These are phyloP conservation scores for Exophiala bonariae DNA, from an alignment of 2,329 filamentous ascomycete genomes.

Conservation along the genomic window DNA sequence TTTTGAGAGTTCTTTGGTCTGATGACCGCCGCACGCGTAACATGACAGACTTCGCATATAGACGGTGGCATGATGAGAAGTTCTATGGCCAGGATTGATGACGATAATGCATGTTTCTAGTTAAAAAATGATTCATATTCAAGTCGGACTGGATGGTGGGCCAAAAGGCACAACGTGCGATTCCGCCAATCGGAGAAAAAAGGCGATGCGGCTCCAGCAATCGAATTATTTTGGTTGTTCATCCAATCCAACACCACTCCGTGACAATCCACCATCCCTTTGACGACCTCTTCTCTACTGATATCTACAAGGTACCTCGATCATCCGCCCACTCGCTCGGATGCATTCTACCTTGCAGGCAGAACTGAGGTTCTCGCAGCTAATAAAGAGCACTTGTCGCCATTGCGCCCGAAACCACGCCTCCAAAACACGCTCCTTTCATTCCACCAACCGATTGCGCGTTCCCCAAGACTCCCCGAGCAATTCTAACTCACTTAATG, in stretches of 20 bases:
- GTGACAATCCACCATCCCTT: background rate
- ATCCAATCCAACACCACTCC: background rate
- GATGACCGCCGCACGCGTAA: constrained; percentile 80
- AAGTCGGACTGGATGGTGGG: too few relatives aligned
- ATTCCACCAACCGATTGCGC: constrained; percentile 13
- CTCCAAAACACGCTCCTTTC: constrained; percentile 15
- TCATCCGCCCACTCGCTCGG: constrained; percentile 19
- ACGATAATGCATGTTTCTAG: background rate
- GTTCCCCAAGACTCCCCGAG: constrained; percentile 14
- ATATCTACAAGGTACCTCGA: too few relatives aligned
- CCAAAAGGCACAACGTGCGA: too few relatives aligned
- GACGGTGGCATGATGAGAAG: constrained; percentile 68
- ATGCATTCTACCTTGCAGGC: constrained; percentile 27
- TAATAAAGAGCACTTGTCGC: constrained; percentile 18
- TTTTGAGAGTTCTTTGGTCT: constrained; percentile 94
- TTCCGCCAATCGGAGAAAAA: too few relatives aligned
- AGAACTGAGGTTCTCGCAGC: constrained; percentile 26
- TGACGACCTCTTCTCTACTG: background rate
- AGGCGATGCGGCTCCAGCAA: too few relatives aligned
- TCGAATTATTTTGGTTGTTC: background rate
- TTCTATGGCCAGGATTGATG: background rate
- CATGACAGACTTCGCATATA: constrained; percentile 73
- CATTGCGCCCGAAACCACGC: constrained; percentile 19
- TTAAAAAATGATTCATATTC: background rate
- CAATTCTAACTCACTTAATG: constrained; percentile 8